Percentiles rank a stretch among this genome's conserved stretches.
Conservation (phyloP, 78 protist genomes). For the Polysphondylium violaceum region DNA sequence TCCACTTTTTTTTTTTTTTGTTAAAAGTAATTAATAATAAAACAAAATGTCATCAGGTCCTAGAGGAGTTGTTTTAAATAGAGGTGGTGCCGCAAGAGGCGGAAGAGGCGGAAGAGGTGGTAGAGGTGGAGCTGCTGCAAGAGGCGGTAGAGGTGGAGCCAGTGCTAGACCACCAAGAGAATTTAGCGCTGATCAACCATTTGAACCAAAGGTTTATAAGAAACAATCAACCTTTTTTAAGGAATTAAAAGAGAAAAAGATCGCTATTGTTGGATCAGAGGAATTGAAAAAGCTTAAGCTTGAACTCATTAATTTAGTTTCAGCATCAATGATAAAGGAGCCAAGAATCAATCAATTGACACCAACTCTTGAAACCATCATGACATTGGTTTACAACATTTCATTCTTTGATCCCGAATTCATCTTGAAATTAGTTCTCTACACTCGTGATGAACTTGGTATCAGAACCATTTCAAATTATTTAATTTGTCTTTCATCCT, state of each 20-base stretch:
- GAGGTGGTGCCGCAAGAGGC: slow-evolving; percentile 34
- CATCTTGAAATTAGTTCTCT: slow-evolving; percentile 85
- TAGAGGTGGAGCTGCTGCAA: not conserved
- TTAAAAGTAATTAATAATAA: too few relatives aligned
- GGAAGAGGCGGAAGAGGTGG: slow-evolving; percentile 21
- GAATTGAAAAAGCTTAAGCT: slow-evolving; percentile 49
- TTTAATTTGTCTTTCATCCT: slow-evolving; percentile 75
- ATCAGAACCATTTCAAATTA: slow-evolving; percentile 90
- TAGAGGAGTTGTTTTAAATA: not conserved
- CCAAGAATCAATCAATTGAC: slow-evolving; percentile 77
- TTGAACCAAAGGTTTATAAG: not conserved
- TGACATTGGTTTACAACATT: slow-evolving; percentile 19
- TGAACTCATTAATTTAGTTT: slow-evolving; percentile 71
- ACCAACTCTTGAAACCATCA: slow-evolving; percentile 28
- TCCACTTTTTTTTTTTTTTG: too few relatives aligned
- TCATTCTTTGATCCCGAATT: slow-evolving; percentile 87
- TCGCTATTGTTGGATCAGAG: not conserved
- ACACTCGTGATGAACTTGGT: slow-evolving; percentile 86
- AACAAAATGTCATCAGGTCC: too few relatives aligned
- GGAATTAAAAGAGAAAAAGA: not conserved
- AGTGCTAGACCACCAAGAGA: not conserved
- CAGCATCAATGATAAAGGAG: slow-evolving; percentile 86
- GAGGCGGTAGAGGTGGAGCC: slow-evolving; percentile 8
- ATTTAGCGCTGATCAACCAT: not conserved
- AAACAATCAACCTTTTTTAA: slow-evolving; percentile 27